Evolutionary conservation across 2,329 filamentous ascomycete species (phyloP), one percentile per base, ranked within the genome.

Genomic region (Lojkania enalia): DNA sequence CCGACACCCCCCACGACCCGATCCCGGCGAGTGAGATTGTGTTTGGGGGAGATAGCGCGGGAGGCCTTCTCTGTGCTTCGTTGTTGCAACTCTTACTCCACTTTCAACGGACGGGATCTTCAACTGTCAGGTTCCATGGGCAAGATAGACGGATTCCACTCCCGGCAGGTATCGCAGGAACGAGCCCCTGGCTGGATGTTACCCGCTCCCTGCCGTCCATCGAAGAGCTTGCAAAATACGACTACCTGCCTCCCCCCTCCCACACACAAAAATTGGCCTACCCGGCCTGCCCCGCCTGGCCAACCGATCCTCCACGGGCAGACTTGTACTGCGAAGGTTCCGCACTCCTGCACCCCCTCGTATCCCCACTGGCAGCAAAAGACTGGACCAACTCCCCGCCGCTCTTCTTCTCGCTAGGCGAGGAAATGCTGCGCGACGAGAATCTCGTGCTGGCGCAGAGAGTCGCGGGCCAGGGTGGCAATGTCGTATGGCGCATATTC

Each of bases 41-140:
- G 7, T 74, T 94, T 54, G 77, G 79, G 2, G 88, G 88, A 29
- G 88, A 94, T 62, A 86, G 81, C 45, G 88, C 89, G 2, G 88
- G 89, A 12, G 88, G 86, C 2, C 87, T 87, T 54, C 78, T 92
- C 30, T 71, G 75, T 12, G 75, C 89, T 12, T 79, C 81, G 1
- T 76, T 94, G 0, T 73, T 87, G 1, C 86, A 89, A 62, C 75
- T 86, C 0, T 58, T 92, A 1, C 75, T 91, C 1, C 80, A 90
- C 44, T 71, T 91, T 12, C 72, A 75, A 42, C 73, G 74, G 21
- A 61, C 58, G 14, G 49, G 55, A 4, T 52, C 58, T n/a, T 13
- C 48, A 67, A 77, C 66, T 1, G 71, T 90, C 19, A 49, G 60
- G 3, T 90, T 86, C 78, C 77, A 87, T 57, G 84, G 84, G 30